Conservation (phyloP, 805 yeast species). For the Candida insectorum region DNA sequence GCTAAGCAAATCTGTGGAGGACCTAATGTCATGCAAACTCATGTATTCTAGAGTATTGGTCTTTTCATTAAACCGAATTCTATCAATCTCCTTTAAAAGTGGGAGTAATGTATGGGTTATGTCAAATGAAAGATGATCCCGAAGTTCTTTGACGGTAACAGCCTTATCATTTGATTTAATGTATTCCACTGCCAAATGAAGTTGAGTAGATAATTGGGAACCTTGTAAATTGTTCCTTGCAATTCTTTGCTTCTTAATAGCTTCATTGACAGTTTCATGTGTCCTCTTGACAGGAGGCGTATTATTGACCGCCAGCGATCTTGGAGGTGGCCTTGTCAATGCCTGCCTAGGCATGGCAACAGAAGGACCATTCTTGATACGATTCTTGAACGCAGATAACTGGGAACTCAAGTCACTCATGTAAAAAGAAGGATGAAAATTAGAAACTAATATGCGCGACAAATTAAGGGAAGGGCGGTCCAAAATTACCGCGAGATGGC, state of each 20-base stretch:
- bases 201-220: slow-evolving; percentile 77
- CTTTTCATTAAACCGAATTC: slow-evolving; percentile 65
- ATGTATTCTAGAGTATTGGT: slow-evolving; percentile 76
- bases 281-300: slow-evolving; percentile 9
- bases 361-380: slow-evolving; percentile 43
- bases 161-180: slow-evolving; percentile 73
- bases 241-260: slow-evolving; percentile 31
- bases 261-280: slow-evolving; percentile 27
- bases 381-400: slow-evolving; percentile 43
- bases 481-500: too few relatives aligned
- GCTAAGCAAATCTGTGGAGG: slow-evolving; percentile 71
- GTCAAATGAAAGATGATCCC: slow-evolving; percentile 60
- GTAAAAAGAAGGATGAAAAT: too few relatives aligned
- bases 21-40: slow-evolving; percentile 82
- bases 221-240: slow-evolving; percentile 30
- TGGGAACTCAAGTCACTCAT: slow-evolving; percentile 42
- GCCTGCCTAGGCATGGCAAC: slow-evolving; percentile 30
- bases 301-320: background rate
- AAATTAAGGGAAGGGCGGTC: background rate
- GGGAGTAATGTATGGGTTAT: slow-evolving; percentile 64
- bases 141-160: slow-evolving; percentile 60
- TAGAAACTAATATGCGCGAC: background rate
- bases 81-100: slow-evolving; percentile 68
- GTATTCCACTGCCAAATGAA: slow-evolving; percentile 88
- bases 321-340: slow-evolving; percentile 12